A percentile compares a stretch with the other conserved stretches of the same genome.
Conservation (phyloP, 2,329 filamentous ascomycete species). For the Phoma sp. region DNA sequence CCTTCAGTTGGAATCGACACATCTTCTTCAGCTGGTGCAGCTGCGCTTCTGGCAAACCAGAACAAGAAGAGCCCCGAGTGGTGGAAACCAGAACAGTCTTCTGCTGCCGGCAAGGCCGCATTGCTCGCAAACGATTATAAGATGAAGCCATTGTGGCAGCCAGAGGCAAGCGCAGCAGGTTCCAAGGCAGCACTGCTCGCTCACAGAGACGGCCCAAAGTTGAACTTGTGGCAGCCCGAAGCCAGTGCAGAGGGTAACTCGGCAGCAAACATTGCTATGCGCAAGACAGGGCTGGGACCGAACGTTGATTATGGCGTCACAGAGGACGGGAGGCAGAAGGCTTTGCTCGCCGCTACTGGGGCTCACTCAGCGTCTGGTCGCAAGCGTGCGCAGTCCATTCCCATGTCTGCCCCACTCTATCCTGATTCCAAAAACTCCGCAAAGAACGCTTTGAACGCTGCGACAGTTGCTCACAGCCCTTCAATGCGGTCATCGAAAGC, state of each 20-base stretch:
- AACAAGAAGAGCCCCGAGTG: conserved; percentile 69
- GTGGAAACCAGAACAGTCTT: conserved; percentile 68
- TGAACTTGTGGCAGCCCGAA: conserved; percentile 59
- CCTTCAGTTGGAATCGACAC: conserved; percentile 68
- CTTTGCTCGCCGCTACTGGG: conserved; percentile 76
- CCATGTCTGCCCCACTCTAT: conserved; percentile 54
- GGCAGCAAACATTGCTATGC: conserved; percentile 72
- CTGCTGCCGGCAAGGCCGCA: conserved; percentile 65
- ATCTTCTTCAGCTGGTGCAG: conserved; percentile 71
- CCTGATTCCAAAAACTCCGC: conserved; percentile 66
- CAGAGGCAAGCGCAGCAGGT: conserved; percentile 67
- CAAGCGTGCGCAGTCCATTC: conserved; percentile 68
- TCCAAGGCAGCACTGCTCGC: conserved; percentile 78
- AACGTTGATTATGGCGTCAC: conserved; percentile 56
- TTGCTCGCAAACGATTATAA: conserved; percentile 66
- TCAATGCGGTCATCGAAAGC: conserved; percentile 34
- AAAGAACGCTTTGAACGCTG: conserved; percentile 74
- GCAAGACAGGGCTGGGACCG: conserved; percentile 55
- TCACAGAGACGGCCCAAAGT: conserved; percentile 57
- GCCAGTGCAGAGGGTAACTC: conserved; percentile 64
- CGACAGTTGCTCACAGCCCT: conserved; percentile 67
- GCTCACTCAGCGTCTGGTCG: conserved; percentile 67
- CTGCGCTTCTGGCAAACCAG: conserved; percentile 75
- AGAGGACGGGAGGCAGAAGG: conserved; percentile 64
- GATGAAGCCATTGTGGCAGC: conserved; percentile 67